Evolutionary conservation across 2,329 filamentous ascomycete species (phyloP), one percentile per base, ranked within the genome.

Genomic region (Pezicula carpinea): DNA sequence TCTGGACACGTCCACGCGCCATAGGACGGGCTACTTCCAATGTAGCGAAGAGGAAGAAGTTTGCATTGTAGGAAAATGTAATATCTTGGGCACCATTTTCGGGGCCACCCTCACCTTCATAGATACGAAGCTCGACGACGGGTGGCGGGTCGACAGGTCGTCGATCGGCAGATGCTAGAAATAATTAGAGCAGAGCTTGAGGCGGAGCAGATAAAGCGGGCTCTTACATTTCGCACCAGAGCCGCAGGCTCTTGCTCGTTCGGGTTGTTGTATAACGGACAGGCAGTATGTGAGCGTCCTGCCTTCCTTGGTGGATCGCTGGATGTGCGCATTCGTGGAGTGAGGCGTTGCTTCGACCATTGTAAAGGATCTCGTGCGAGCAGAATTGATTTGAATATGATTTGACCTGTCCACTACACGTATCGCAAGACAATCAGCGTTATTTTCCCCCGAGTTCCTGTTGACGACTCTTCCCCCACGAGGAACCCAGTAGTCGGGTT

Each of bases 21-120:
- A 96, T 86, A 23, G 83, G 80, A 32, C 91, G 87, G 22, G 89
- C 87, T 58, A 89, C 83, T 63, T 96, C 90, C 49, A 99, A 76
- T 5, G 90, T 96, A 43, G 91, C 89, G 61, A 89, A 97, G 34
- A 97, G 83, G 70, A 99, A 97, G 78, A 97, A 97, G 69, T 95
- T 96, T 63, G 91, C 91, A 63, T 95, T 92, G 73, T 96, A 95
- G 49, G 82, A 79, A 61, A 95, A 95, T 2, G 93, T 97, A 60
- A 90, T 80, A 51, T 90, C 86, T 47, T 73, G 52, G 62, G 66
- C 14, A 66, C 52, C 15, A 10, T 46, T 33, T 21, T 70, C 66
- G 8, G 67, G 53, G 15, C 69, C 64, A 44, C 56, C 72, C 29
- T 74, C 69, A 31, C 85, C 87, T 63, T 96, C 87, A 59, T 83